Evolutionary conservation across 2,329 filamentous ascomycete species (phyloP).

Genomic region (Cylindrodendrum hubeiense): DNA sequence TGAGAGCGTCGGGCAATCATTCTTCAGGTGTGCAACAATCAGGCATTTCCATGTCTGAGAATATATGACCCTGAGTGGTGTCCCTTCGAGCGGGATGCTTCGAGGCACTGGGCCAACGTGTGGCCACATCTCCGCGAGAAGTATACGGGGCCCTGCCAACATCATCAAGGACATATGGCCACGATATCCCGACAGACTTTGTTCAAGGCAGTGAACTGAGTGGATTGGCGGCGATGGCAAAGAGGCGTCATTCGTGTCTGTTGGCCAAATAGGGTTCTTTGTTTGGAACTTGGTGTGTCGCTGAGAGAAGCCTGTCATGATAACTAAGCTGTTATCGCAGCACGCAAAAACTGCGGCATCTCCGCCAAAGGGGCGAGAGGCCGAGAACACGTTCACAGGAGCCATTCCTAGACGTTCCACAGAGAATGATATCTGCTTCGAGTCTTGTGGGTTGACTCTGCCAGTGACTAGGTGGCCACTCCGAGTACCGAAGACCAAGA

Average conservation of each 20-base stretch:
- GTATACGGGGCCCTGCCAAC: conserved; percentile 61
- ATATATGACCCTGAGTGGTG: conserved; percentile 66
- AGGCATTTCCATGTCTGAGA: conserved; percentile 65
- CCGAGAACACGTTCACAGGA: conserved; percentile 51
- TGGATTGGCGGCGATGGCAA: conserved; percentile 62
- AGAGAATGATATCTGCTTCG: conserved; percentile 42
- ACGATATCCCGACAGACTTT: conserved; percentile 52
- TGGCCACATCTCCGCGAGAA: conserved; percentile 65
- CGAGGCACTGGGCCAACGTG: conserved; percentile 62
- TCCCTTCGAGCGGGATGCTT: conserved; percentile 59
- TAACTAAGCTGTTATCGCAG: conserved; percentile 61
- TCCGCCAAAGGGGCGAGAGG: conserved; percentile 39
- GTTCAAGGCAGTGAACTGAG: conserved; percentile 58
- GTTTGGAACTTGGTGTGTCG: conserved; percentile 49
- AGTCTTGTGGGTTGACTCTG: conserved; percentile 33
- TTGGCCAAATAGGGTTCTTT: conserved; percentile 63
- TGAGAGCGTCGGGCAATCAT: conserved; percentile 60
- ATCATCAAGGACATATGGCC: conserved; percentile 61
- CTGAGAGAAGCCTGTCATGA: conserved; percentile 55
- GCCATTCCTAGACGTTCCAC: conserved; percentile 52
- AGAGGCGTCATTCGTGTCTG: conserved; percentile 61
- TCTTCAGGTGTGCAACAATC: conserved; percentile 63
- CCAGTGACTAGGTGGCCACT: conserved; percentile 64
- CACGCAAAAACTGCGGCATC: conserved; percentile 55
- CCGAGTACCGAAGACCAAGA: conserved; percentile 62